These are phyloP conservation scores for Panellus pusillus DNA, from an alignment of 768 basidiomycete species.

Conservation along the genomic window DNA sequence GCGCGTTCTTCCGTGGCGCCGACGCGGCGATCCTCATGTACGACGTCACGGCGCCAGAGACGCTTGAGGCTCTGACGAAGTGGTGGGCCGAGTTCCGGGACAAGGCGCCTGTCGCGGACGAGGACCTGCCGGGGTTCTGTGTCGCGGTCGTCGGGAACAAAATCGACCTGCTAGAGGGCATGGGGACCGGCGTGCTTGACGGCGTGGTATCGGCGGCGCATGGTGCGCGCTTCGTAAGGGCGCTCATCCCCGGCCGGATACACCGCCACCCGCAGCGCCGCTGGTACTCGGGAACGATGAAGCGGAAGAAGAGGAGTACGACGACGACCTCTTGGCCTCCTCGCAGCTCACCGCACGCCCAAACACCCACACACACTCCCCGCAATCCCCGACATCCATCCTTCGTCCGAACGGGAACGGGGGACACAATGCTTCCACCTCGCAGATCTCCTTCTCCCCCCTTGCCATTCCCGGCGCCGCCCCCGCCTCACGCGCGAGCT, in stretches of 20 bases:
- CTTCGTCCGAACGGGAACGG: conserved; percentile 10
- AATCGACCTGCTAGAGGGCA: conserved; percentile 50
- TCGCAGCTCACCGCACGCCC: conserved; percentile 25
- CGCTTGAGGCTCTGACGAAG: conserved; percentile 55
- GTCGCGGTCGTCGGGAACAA: conserved; percentile 82
- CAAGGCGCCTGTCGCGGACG: conserved; percentile 65
- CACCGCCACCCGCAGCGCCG: conserved; percentile 7
- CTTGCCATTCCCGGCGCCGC: conserved; percentile 32
- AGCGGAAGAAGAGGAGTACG: conserved; percentile 7
- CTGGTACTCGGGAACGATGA: not conserved
- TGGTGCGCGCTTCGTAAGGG: conserved; percentile 54
- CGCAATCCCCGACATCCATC: conserved; percentile 28
- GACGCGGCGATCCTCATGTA: conserved; percentile 83
- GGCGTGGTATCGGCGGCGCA: conserved; percentile 37
- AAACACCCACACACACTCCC: conserved; percentile 16
- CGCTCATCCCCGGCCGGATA: conserved; percentile 48
- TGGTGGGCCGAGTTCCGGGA: conserved; percentile 83
- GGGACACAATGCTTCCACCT: conserved; percentile 22
- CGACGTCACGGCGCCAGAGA: conserved; percentile 68
- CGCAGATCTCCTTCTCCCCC: conserved; percentile 42
- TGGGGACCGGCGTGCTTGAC: conserved; percentile 24
- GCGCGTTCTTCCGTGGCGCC: conserved; percentile 83
- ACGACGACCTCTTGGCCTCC: conserved; percentile 23
- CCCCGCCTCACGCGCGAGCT: not conserved
- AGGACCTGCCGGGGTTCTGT: conserved; percentile 55